Conservation (phyloP, 139 green algal genomes). For the Eudorina sp. region DNA sequence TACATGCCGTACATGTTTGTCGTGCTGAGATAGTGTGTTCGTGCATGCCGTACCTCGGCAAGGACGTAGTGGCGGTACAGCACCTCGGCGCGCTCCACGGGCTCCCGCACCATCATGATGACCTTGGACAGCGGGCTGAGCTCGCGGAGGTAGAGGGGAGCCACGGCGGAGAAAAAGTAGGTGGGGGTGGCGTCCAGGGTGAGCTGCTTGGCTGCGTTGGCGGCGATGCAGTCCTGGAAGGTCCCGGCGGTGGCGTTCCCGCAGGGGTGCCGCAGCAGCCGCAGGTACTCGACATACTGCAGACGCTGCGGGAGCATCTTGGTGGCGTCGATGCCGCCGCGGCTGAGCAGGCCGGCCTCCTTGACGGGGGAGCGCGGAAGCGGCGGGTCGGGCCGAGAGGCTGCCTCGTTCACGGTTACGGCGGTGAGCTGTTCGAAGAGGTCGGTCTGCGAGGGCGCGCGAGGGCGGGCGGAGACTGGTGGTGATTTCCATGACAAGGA, state of each 20-base stretch:
- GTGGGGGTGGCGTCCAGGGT: constrained; percentile 1
- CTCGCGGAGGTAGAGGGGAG: background rate
- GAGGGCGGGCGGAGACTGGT: background rate
- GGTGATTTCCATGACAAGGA: background rate
- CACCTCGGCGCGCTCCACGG: background rate
- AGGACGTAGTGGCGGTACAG: background rate
- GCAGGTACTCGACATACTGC: constrained; percentile 7
- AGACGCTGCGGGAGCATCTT: background rate
- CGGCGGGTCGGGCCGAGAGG: background rate
- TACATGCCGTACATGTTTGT: background rate
- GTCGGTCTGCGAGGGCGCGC: background rate
- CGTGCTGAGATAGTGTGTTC: too few relatives aligned
- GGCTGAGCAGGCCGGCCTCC: background rate
- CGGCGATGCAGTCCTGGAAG: background rate
- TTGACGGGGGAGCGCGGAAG: background rate
- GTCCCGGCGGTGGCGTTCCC: background rate
- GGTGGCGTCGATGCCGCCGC: background rate
- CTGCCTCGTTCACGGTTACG: background rate
- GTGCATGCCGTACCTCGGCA: constrained; percentile 1
- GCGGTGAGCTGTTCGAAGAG: constrained; percentile 3
- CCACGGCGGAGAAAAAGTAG: background rate
- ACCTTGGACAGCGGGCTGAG: background rate
- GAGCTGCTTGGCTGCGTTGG: background rate
- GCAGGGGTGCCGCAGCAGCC: background rate
- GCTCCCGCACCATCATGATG: background rate